These are phyloP conservation scores for Lentinus tigrinus DNA, from an alignment of 768 basidiomycete species.

Conservation along the genomic window DNA sequence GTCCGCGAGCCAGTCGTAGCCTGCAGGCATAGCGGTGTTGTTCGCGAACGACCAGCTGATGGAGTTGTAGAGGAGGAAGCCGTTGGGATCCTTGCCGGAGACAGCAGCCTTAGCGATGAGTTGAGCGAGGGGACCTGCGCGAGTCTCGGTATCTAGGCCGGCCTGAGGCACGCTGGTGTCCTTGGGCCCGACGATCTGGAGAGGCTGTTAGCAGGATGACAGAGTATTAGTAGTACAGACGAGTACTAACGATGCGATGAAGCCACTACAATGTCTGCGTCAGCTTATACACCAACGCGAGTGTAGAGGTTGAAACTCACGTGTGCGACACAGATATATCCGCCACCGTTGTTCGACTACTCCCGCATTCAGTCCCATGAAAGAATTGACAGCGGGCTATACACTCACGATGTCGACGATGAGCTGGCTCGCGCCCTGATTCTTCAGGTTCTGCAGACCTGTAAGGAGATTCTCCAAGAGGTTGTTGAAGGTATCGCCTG, in stretches of 20 bases:
- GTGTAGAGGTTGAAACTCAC: conserved; percentile 34
- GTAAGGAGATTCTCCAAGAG: conserved; percentile 44
- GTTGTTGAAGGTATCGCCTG: conserved; percentile 39
- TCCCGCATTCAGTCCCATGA: too few species aligned
- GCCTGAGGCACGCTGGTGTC: conserved; percentile 52
- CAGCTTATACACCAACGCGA: too few species aligned
- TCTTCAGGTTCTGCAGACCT: conserved; percentile 48
- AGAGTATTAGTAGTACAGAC: background rate
- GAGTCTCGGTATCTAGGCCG: conserved; percentile 49
- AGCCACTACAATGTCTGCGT: too few species aligned
- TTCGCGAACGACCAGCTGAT: conserved; percentile 48
- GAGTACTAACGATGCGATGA: conserved; percentile 35
- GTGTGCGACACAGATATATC: conserved; percentile 58
- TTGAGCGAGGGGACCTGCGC: conserved; percentile 49
- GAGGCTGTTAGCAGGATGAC: background rate
- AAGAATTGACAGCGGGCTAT: too few species aligned
- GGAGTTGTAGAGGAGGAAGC: conserved; percentile 48
- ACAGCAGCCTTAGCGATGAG: conserved; percentile 46
- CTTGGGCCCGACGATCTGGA: conserved; percentile 49
- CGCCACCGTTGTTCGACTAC: conserved; percentile 35
- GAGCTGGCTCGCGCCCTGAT: conserved; percentile 47
- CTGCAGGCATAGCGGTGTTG: conserved; percentile 39
- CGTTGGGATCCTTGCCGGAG: conserved; percentile 42
- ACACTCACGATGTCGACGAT: conserved; percentile 52
- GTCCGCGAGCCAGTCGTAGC: conserved; percentile 48